Evolutionary conservation across 1,284 basidiomycete species (phyloP), one percentile per base, ranked within the genome.

Genomic region (Testicularia cyperi): DNA sequence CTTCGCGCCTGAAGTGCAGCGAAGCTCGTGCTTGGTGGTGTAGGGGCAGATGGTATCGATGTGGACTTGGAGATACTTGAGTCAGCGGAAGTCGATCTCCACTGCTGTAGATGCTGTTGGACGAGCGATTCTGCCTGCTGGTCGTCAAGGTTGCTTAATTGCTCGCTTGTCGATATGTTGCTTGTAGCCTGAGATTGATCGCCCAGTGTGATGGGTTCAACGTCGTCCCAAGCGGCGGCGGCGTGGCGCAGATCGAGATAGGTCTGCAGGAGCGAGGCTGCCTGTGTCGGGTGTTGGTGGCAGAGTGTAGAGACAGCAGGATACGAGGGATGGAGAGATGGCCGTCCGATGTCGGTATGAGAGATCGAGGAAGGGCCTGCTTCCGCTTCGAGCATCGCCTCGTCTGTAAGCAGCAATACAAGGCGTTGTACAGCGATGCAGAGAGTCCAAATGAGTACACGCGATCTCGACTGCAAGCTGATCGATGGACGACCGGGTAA

Each of bases 201-300:
- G 5, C 27, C 15, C n/a, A 19, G 26, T 3, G 1, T 57, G 23
- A 47, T 15, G 7, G 58, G 46, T 7, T 56, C 52, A 10, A 74
- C 51, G n/a, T 58, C 31, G 8, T 54, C 49, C 72, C 72, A 74
- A 2, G 57, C 46, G 18, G 57, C 48, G 12, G 70, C 68, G 9
- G 62, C 60, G 42, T 70, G 60, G 18, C 58, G 57, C 16, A 78
- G 65, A 45, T 78, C 77, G 20, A 63, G 47, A 25, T 56, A 74
- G 12, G 76, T 55, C 29, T 77, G 77, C 16, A 74, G 65, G 24
- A 78, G 55, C 2, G 75, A 46, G 0, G 61, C 41, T 8, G 70
- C 58, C 38, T 77, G 77, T 1, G 33, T n/a, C 5, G 77, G 72
- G 33, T 72, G 75, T 18, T 22, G 36, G 15, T 32, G 19, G 21